Evolutionary conservation across 164 flowering plant genomes (phyloP), one percentile per base, ranked within the genome.

Genomic region (Stephania yunnanensis): DNA sequence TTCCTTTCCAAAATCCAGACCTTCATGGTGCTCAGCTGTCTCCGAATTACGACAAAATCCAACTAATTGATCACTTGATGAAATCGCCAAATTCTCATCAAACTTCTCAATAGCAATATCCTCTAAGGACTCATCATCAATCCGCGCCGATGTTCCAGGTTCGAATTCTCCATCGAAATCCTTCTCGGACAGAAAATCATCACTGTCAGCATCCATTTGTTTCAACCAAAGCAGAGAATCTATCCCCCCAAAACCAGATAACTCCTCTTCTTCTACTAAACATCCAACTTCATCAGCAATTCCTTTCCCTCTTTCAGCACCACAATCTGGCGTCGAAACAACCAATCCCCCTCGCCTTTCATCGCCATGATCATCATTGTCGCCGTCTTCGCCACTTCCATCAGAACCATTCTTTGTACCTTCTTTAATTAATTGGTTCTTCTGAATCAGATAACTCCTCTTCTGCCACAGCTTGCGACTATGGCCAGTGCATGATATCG

Each of bases 181-280:
- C 53, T 10, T 76, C 12, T 87, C 96, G 1, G 90, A 88, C 45
- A 84, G 74, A 72, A 86, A 87, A 0, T 74, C 89, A 15, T 87
- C 84, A 13, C 81, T 81, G 30, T 46, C 66, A 0, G 87, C 81
- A 77, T 84, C 87, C 19, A 78, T 15, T n/a, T 11, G 74, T 64
- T 7, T 66, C 78, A 71, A 81, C 81, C 46, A 45, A 58, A 58
- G 78, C 73, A 4, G 86, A 81, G 48, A 75, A 76, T 19, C 71
- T 79, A 52, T 78, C 81, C 72, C 85, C 82, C 83, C 87, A 7
- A 73, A 78, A 67, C 48, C 79, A n/a, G 46, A 29, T n/a, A 84
- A 79, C 65, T 82, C 81, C 42, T 74, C 75, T 48, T 82, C 87
- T 8, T 74, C n/a, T 70, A 77, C 58, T 73, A 78, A 52, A 12